phyloP scores from a whole-genome alignment of 805 yeast genomes.

The Geotrichum ghanense region DNA sequence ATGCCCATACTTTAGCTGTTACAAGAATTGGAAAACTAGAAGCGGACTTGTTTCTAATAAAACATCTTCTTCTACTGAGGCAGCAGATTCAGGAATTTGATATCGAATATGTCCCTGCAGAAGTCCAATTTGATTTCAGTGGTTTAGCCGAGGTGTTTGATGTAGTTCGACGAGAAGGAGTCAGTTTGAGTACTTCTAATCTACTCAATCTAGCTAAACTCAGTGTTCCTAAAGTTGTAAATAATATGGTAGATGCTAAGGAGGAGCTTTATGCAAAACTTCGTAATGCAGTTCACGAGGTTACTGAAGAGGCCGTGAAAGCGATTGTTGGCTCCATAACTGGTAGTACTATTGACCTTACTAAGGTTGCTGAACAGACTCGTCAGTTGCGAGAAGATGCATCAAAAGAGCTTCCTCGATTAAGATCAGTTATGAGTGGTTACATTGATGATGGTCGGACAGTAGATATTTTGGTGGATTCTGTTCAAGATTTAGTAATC shows the following conservation, averaged over 20 bases:
- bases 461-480: conserved; percentile 43
- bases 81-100: conserved; percentile 67
- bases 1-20: conserved; percentile 37
- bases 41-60: conserved; percentile 55
- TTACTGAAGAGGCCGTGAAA: conserved; percentile 47
- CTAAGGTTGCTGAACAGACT: conserved; percentile 24
- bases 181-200: conserved; percentile 21
- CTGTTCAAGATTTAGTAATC: conserved; percentile 49
- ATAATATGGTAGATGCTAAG: conserved; percentile 70
- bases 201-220: conserved; percentile 46
- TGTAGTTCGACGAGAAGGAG: conserved; percentile 23
- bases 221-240: conserved; percentile 68
- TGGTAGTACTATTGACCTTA: conserved; percentile 15
- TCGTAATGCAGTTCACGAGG: conserved; percentile 55
- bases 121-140: conserved; percentile 68
- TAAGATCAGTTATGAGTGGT: conserved; percentile 38
- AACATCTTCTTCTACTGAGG: conserved; percentile 59
- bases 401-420: conserved; percentile 42
- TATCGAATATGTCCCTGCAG: conserved; percentile 57
- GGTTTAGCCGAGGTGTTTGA: conserved; percentile 51
- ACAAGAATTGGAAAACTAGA: conserved; percentile 42
- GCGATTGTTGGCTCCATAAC: conserved; percentile 39
- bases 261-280: conserved; percentile 64
- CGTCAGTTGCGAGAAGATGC: conserved; percentile 38
- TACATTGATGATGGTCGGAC: conserved; percentile 48